Percentiles rank a stretch among this genome's conserved stretches.
Conservation (phyloP, 768 basidiomycete genomes). For the Agaricus subrufescens region DNA sequence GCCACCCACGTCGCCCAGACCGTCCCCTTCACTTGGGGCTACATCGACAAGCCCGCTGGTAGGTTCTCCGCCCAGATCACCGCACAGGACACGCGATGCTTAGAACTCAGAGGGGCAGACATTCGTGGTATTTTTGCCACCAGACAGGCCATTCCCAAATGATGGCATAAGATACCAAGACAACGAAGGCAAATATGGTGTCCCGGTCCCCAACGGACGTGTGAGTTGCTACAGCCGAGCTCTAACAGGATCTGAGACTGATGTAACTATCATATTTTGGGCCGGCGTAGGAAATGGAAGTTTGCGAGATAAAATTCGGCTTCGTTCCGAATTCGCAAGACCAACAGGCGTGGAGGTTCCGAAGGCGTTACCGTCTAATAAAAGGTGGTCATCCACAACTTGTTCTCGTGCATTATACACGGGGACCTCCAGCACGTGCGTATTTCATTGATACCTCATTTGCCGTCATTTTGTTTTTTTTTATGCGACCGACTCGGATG, state of each 20-base stretch:
- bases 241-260: background rate
- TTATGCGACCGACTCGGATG: background rate
- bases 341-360: conserved; percentile 56
- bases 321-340: conserved; percentile 70
- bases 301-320: conserved; percentile 68
- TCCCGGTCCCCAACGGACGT: conserved; percentile 45
- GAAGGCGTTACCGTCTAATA: conserved; percentile 65
- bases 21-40: conserved; percentile 67
- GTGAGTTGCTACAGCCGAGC: conserved; percentile 33
- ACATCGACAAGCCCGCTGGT: conserved; percentile 77
- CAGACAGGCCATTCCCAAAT: conserved; percentile 55
- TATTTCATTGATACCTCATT: conserved; percentile 17
- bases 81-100: background rate
- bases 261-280: conserved; percentile 7
- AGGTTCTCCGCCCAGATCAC: conserved; percentile 15
- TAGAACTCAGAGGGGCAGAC: conserved; percentile 54
- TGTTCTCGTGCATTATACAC: conserved; percentile 73
- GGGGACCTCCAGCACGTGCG: conserved; percentile 61
- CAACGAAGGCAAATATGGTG: conserved; percentile 55
- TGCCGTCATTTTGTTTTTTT: background rate
- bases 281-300: conserved; percentile 63
- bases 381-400: conserved; percentile 74
- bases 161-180: conserved; percentile 81
- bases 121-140: conserved; percentile 61
- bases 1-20: conserved; percentile 52